Base-by-base conservation (phyloP, 805 yeast species). In the Cyberlindnera americana region DNA sequence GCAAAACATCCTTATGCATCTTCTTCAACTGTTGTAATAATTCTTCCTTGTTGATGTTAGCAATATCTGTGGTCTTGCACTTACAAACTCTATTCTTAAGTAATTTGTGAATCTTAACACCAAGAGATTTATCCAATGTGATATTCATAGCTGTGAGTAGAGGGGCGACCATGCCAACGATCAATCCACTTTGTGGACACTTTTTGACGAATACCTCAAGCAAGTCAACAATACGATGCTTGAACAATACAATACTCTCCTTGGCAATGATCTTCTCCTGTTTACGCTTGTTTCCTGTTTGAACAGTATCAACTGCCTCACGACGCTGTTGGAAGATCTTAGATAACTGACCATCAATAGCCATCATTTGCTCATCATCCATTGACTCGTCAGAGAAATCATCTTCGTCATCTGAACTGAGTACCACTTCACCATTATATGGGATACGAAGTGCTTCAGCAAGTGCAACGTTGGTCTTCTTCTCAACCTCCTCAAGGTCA, bases 351-450 rank as follows among this genome's bases (percentile, higher is more conserved):
- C 73, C 84, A 57, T 91, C 98, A 52, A 91, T 75, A 16, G 90
- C 95, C 81, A 89, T 79, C 98, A 91, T 91, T 59, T 89, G 89
- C 53, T 90, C 96, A 61, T 90, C 97, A 44, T 90, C 95, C 95
- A 89, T 86, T 0, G 91, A 80, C 49, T 85, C 95, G 37, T 81
- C 85, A 19, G 76, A 81, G 6, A 75, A 73, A 21, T 74, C 81
- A 21, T 70, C 76, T 28, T 73, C 79, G 10, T 65, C 68, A 21
- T 69, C 73, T 12, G 64, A 68, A 11, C 66, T 57, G 49, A 48
- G 61, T 54, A 62, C 65, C 25, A 66, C 65, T 9, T 66, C 67
- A 18, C 64, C 65, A 29, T 65, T 58, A 22, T 78, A 53, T 10
- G 86, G 81, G 29, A 83, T 67, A n/a, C 85, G 83, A 30, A 84